A percentile compares a stretch with the other conserved stretches of the same genome.
These are phyloP conservation scores for Xylaria telfairii DNA, from an alignment of 495 filamentous ascomycete species.

Conservation along the genomic window DNA sequence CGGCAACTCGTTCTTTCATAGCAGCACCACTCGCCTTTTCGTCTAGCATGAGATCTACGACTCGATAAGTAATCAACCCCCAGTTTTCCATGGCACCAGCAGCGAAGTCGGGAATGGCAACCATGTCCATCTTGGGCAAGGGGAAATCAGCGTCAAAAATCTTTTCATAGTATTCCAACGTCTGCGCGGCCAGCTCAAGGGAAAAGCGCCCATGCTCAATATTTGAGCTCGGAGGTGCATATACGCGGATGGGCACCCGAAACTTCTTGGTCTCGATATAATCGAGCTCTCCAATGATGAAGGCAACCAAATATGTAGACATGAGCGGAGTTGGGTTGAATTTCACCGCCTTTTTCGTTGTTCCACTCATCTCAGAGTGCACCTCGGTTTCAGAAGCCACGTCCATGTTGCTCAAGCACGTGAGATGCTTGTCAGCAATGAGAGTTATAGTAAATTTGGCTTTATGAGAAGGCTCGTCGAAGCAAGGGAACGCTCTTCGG, in stretches of 20 bases:
- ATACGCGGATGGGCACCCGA: conserved; percentile 75
- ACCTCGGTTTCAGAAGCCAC: conserved; percentile 68
- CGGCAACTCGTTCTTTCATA: conserved; percentile 90
- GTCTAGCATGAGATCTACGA: conserved; percentile 89
- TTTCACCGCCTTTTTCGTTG: conserved; percentile 70
- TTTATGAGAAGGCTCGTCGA: conserved; percentile 79
- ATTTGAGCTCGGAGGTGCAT: conserved; percentile 66
- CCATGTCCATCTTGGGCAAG: conserved; percentile 93
- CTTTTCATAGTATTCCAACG: conserved; percentile 75
- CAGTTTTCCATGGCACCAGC: conserved; percentile 99
- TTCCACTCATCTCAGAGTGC: conserved; percentile 56
- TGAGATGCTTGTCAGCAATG: conserved; percentile 74
- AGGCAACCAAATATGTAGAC: conserved; percentile 80
- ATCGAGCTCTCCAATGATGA: conserved; percentile 77
- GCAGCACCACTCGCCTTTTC: conserved; percentile 90
- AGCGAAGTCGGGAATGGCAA: conserved; percentile 92
- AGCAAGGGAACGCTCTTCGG: conserved; percentile 75
- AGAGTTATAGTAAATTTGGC: conserved; percentile 75
- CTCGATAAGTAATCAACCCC: conserved; percentile 94
- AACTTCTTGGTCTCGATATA: conserved; percentile 77
- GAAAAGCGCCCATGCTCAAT: conserved; percentile 73
- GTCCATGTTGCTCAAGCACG: conserved; percentile 84
- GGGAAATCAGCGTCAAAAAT: conserved; percentile 76
- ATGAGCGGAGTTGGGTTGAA: conserved; percentile 78
- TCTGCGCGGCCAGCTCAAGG: conserved; percentile 70